These are phyloP conservation scores for Heritiera fomes DNA, from an alignment of 345 rosid species.

Conservation along the genomic window DNA sequence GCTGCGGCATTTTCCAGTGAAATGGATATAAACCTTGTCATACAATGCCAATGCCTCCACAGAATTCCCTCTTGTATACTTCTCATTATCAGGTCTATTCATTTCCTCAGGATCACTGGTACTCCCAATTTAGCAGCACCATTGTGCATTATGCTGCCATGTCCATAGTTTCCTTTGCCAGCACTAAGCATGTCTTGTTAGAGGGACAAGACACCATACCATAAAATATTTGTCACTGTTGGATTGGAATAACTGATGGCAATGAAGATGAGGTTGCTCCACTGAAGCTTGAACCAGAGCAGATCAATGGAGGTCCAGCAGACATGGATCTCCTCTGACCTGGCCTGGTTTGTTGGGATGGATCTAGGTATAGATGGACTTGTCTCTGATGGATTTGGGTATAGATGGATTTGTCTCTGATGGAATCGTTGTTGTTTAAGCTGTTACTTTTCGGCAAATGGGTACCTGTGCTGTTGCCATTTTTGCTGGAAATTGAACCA, in stretches of 20 bases:
- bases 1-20: constrained; percentile 74
- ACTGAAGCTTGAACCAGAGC: constrained; percentile 54
- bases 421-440: constrained; percentile 45
- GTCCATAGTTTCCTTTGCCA: constrained; percentile 87
- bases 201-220: constrained; percentile 62
- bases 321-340: constrained; percentile 81
- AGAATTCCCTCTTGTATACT: constrained; percentile 67
- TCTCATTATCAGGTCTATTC: constrained; percentile 72
- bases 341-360: constrained; percentile 36
- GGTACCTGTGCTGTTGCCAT: constrained; percentile 22
- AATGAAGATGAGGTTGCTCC: constrained; percentile 36
- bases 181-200: constrained; percentile 53
- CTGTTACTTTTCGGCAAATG: constrained; percentile 30
- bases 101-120: constrained; percentile 45
- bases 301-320: constrained; percentile 58
- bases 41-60: constrained; percentile 73
- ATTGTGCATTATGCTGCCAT: constrained; percentile 77
- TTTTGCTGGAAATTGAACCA: constrained; percentile 50
- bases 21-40: constrained; percentile 67
- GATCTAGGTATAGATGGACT: constrained; percentile 32
- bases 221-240: constrained; percentile 27
- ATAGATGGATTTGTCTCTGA: constrained; percentile 36
- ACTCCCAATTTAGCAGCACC: constrained; percentile 27
- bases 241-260: constrained; percentile 44
- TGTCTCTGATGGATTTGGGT: neutral